A percentile compares a stretch with the other conserved stretches of the same genome.
Conservation (phyloP, 306 rosid species). For the Cicer chorassanicum region DNA sequence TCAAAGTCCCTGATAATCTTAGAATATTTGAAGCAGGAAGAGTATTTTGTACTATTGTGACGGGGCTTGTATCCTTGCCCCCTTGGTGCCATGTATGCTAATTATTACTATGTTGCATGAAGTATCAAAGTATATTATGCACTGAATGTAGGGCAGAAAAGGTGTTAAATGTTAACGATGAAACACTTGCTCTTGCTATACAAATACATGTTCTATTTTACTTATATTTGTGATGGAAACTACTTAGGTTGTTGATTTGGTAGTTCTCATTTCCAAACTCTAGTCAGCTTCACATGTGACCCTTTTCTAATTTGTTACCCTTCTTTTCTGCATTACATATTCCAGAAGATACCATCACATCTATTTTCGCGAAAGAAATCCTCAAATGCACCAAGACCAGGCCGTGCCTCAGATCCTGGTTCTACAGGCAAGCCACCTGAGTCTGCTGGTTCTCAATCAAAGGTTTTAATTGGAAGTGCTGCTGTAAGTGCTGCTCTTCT, state of each 20-base stretch:
- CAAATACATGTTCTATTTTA: conserved; percentile 25
- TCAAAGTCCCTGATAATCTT: not conserved
- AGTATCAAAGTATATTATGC: not conserved
- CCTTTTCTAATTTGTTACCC: conserved; percentile 27
- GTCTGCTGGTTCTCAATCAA: conserved; percentile 52
- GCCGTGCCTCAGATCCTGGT: conserved; percentile 51
- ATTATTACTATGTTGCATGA: conserved; percentile 6
- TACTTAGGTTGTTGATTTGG: conserved; percentile 34
- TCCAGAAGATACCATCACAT: conserved; percentile 60
- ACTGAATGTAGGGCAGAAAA: conserved; percentile 26
- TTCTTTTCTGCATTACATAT: conserved; percentile 28
- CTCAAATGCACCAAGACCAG: conserved; percentile 58
- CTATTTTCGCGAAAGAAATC: conserved; percentile 61
- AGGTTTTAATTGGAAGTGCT: conserved; percentile 67
- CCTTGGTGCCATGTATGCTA: conserved; percentile 11
- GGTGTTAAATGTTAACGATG: conserved; percentile 26
- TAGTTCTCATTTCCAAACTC: conserved; percentile 21
- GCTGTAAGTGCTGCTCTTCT: conserved; percentile 72
- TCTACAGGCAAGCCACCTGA: conserved; percentile 58
- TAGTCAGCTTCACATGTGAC: not conserved
- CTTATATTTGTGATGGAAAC: not conserved
- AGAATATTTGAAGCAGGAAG: conserved; percentile 7
- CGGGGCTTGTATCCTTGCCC: not conserved
- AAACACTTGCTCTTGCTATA: conserved; percentile 33
- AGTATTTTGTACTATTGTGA: not conserved